Conservation (phyloP, 129 eudicot genomes). For the Glebionis coronaria region DNA sequence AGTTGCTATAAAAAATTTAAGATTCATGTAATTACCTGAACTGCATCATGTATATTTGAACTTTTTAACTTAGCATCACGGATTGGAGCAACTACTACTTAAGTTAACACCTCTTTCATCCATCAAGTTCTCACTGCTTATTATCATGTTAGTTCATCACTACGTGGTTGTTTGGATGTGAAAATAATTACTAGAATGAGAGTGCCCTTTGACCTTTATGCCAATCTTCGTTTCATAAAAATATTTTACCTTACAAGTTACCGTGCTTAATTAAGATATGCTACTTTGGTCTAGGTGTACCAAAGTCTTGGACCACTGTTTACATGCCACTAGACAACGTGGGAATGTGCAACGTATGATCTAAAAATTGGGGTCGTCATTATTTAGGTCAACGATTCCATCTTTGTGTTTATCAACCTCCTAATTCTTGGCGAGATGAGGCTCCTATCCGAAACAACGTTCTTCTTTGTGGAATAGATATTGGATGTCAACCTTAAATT, state of each 20-base stretch:
- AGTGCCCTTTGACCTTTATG: too few relatives aligned
- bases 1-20: too few relatives aligned
- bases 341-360: conserved; percentile 78
- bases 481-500: conserved; percentile 35
- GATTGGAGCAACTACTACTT: too few relatives aligned
- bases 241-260: background rate
- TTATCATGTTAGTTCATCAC: too few relatives aligned
- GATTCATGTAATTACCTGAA: too few relatives aligned
- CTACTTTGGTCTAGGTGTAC: conserved; percentile 50
- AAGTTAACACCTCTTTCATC: too few relatives aligned
- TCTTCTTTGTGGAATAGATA: conserved; percentile 68
- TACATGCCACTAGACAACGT: conserved; percentile 83
- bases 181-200: too few relatives aligned
- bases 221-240: background rate
- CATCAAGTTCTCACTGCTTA: too few relatives aligned
- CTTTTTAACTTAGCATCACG: too few relatives aligned
- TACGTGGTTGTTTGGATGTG: too few relatives aligned
- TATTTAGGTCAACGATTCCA: conserved; percentile 78
- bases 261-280: background rate
- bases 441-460: conserved; percentile 74
- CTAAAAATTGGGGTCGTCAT: conserved; percentile 70
- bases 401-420: conserved; percentile 59
- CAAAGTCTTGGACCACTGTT: conserved; percentile 74
- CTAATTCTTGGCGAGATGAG: conserved; percentile 69
- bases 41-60: too few relatives aligned